Evolutionary conservation across 2,329 filamentous ascomycete genomes (phyloP).

Genomic region (Dactylellina leptospora): DNA sequence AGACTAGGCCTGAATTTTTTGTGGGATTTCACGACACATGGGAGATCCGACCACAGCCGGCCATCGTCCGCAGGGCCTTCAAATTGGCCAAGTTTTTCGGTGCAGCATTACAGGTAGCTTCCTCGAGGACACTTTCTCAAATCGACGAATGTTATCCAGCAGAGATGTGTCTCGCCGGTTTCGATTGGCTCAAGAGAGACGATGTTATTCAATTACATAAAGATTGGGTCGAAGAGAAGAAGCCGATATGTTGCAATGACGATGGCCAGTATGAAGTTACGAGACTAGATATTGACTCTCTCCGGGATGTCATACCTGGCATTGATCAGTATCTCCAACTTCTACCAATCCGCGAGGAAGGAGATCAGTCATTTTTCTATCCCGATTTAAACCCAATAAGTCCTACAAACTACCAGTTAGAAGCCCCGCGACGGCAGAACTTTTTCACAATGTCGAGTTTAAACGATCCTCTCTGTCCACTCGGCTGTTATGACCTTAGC

Average conservation of each 20-base stretch:
- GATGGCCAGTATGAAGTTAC: conserved; percentile 35
- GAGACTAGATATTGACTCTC: conserved; percentile 30
- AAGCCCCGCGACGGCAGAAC: conserved; percentile 37
- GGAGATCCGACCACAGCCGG: conserved; percentile 58
- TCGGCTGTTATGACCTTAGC: conserved; percentile 65
- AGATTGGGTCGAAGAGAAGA: conserved; percentile 58
- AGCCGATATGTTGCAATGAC: conserved; percentile 53
- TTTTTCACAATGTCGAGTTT: conserved; percentile 46
- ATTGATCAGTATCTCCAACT: conserved; percentile 39
- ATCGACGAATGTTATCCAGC: conserved; percentile 58
- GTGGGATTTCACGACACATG: conserved; percentile 61
- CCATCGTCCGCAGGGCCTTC: conserved; percentile 59
- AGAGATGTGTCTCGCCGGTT: conserved; percentile 57
- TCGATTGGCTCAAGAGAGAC: conserved; percentile 59
- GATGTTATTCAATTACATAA: conserved; percentile 59
- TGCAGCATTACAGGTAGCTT: conserved; percentile 57
- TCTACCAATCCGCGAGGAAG: conserved; percentile 30
- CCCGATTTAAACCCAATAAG: conserved; percentile 39
- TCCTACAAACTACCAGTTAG: conserved; percentile 42
- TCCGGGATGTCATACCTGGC: conserved; percentile 30
- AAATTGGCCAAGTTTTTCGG: conserved; percentile 61
- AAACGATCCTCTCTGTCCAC: conserved; percentile 51
- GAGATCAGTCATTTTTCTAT: conserved; percentile 41
- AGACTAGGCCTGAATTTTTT: conserved; percentile 59
- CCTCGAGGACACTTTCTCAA: conserved; percentile 34